Conservation (phyloP, 2,329 filamentous ascomycete species). For the Xylariales sp. region DNA sequence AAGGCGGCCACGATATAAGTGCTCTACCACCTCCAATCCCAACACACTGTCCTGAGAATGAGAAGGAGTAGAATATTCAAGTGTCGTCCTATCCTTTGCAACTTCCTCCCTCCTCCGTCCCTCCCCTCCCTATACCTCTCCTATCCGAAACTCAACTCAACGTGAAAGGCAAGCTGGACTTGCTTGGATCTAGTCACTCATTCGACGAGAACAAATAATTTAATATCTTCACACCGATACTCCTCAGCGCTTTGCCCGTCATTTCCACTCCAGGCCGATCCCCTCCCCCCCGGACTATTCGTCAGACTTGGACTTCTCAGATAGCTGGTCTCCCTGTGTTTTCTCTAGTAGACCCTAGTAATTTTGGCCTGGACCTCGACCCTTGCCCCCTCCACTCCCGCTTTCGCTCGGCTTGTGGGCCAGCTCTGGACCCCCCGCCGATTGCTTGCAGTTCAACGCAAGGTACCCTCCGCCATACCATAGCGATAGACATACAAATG, state of each 20-base stretch:
- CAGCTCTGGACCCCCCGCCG: conserved; percentile 21
- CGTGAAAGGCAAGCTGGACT: conserved; percentile 55
- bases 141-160: conserved; percentile 26
- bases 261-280: conserved; percentile 20
- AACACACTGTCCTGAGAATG: conserved; percentile 34
- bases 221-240: conserved; percentile 29
- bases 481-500: conserved; percentile 56
- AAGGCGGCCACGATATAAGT: conserved; percentile 54
- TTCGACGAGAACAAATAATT: conserved; percentile 34
- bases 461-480: conserved; percentile 30
- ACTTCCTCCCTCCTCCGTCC: conserved; percentile 29
- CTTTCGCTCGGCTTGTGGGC: conserved; percentile 35
- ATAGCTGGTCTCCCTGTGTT: conserved; percentile 17
- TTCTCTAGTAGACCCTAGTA: conserved; percentile 15
- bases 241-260: conserved; percentile 18
- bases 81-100: conserved; percentile 44
- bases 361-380: conserved; percentile 21
- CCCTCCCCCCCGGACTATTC: conserved; percentile 21
- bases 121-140: conserved; percentile 29
- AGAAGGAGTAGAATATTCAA: conserved; percentile 41
- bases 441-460: conserved; percentile 31
- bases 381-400: conserved; percentile 28
- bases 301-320: conserved; percentile 16
- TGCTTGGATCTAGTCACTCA: conserved; percentile 52
- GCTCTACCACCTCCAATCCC: conserved; percentile 43